Base-by-base conservation (phyloP, 805 yeast genomes). In the Lachancea quebecensis region DNA sequence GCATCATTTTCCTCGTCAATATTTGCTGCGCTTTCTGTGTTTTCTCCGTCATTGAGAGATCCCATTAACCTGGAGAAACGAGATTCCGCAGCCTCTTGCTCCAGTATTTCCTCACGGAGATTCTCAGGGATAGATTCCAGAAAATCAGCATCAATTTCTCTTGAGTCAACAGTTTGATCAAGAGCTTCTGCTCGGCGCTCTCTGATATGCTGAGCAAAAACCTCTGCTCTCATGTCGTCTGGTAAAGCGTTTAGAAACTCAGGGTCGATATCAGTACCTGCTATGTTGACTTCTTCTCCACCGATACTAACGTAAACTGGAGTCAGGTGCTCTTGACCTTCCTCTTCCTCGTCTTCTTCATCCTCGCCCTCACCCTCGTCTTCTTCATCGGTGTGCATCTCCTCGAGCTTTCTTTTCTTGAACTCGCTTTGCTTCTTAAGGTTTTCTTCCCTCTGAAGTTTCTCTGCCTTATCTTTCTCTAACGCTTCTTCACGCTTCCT, bases 221-320 rank as follows among this genome's bases (percentile, higher is more conserved):
- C 97, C 57, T 90, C 96, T 50, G 88, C 95, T 41, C 96, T 71
- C 85, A 90, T 85, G 43, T 86, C 93, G 37, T 87, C 95, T 0
- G 97, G 97, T 32, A 90, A 71, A 0, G 96, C 96, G 55, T 82
- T 84, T 49, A 90, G 70, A 60, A 88, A 90, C 53, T 85, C 91
- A 0, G 95, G 95, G 65, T 90, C 97, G 47, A 90, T 87, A 44
- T 86, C 96, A 2, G 95, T 81, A 0, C 93, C 95, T 35, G 90
- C 77, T 32, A 90, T 85, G 58, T 90, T 95, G 31, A 90, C 89
- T 41, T 81, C 80, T 25, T 82, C 66, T 18, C 84, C 95, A 32
- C 88, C 89, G 52, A 90, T 82, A 10, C 70, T 70, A 2, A 90
- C 88, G 68, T 73, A 75, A 0, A 85, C 71, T 0, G 95, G 90